Percentiles rank a stretch among this genome's conserved stretches.
These are phyloP conservation scores for Lasiosphaeriaceae sp. DNA, from an alignment of 495 filamentous ascomycete genomes.

Conservation along the genomic window DNA sequence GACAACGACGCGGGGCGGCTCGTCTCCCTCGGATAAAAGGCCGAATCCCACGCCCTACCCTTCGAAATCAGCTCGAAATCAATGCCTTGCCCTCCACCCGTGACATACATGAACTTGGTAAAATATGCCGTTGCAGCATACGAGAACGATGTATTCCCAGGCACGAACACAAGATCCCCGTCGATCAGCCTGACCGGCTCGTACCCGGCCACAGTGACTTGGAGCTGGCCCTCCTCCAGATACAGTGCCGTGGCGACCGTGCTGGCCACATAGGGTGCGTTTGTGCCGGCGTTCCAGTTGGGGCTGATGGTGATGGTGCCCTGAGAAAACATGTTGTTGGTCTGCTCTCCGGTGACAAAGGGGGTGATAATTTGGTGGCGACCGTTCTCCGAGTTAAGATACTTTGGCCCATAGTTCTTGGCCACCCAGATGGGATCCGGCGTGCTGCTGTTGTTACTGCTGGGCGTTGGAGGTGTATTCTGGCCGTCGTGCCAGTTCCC, in stretches of 20 bases:
- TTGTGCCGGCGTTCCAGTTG: conserved; percentile 1
- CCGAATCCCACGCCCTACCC: too few relatives aligned
- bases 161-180: conserved; percentile 30
- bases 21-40: too few relatives aligned
- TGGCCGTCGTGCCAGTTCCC: conserved; percentile 30
- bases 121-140: conserved; percentile 34
- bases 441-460: not conserved
- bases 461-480: conserved; percentile 22
- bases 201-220: conserved; percentile 29
- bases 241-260: conserved; percentile 34
- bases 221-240: conserved; percentile 38
- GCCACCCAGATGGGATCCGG: conserved; percentile 39
- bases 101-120: conserved; percentile 40
- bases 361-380: conserved; percentile 43
- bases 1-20: too few relatives aligned
- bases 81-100: conserved; percentile 29
- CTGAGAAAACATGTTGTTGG: conserved; percentile 34
- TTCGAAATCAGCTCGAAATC: conserved; percentile 17
- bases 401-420: conserved; percentile 40
- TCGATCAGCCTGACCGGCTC: conserved; percentile 14
- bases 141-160: conserved; percentile 23
- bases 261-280: not conserved
- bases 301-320: conserved; percentile 33
- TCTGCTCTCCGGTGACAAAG: conserved; percentile 33
- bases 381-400: conserved; percentile 26